Evolutionary conservation across 345 rosid genomes (phyloP), one percentile per base, ranked within the genome.

Genomic region (Iberis pinnata): DNA sequence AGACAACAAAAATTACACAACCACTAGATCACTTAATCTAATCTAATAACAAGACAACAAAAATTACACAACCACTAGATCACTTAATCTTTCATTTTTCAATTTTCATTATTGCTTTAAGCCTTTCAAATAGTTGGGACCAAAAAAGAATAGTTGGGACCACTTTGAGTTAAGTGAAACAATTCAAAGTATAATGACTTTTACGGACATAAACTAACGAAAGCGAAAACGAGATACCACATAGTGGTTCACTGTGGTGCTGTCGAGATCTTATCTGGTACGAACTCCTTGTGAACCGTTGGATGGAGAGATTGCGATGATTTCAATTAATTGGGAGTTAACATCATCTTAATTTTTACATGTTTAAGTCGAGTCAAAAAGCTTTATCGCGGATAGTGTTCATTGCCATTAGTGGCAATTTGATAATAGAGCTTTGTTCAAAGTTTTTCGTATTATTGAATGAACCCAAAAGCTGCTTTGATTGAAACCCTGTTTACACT

Each of bases 331-430:
- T 43, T 37, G 50, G 25, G 52, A 66, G 76, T 61, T 67, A 42
- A 46, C 74, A 48, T 77, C 79, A 71, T 49, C 68, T 74, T n/a
- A n/a, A n/a, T n/a, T n/a, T n/a, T n/a, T 77, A 73, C 79, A 61
- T 68, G 63, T 77, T 77, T 73, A 55, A 67, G 81, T 69, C 69
- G 61, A 77, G 77, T 70, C 82, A 77, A 75, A 71, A 40, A 48
- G 57, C 71, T 64, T 52, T 69, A 71, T 64, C 83, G 56, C 69
- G 58, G 57, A 56, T 47, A 70, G 69, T 53, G 67, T 71, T 61
- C 68, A 56, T 50, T 75, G 60, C 85, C 68, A 47, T 51, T 58
- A 56, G 67, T 67, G 74, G 83, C 25, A 82, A 79, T 46, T 46
- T 57, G 76, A 73, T 59, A 61, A 39, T 67, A 69, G 72, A 62